Percentiles rank a stretch among this genome's conserved stretches.
These are phyloP conservation scores for Citrus cavaleriei DNA, from an alignment of 345 rosid species.

Conservation along the genomic window DNA sequence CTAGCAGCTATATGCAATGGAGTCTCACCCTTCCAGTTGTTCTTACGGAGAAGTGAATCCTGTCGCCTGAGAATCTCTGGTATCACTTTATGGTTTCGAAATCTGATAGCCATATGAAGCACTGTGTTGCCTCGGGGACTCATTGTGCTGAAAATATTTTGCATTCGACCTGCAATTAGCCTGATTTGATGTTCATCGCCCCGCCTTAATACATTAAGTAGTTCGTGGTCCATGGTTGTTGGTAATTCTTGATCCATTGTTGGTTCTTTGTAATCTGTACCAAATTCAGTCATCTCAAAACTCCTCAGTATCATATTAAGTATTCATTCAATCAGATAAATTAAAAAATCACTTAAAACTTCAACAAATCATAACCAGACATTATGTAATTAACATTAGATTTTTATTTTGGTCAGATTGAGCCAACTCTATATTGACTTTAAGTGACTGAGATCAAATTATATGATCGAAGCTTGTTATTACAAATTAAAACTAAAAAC, in stretches of 20 bases:
- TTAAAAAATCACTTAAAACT: too few relatives aligned
- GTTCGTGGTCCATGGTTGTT: background rate
- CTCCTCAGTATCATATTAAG: too few relatives aligned
- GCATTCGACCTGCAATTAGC: background rate
- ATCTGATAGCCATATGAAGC: conserved; percentile 11
- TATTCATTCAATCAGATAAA: too few relatives aligned
- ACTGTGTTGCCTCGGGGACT: background rate
- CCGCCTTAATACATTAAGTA: background rate
- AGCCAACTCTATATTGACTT: too few relatives aligned
- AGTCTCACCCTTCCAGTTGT: background rate
- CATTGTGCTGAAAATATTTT: background rate
- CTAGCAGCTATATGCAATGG: background rate
- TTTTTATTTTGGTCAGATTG: too few relatives aligned
- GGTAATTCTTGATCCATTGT: background rate
- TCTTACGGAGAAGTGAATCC: background rate
- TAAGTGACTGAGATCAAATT: too few relatives aligned
- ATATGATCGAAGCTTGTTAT: background rate
- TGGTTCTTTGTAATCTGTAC: background rate
- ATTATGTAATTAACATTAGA: too few relatives aligned
- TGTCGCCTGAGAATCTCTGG: background rate
- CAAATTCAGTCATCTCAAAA: background rate
- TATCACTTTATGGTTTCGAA: background rate
- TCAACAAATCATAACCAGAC: too few relatives aligned
- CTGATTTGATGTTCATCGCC: background rate
- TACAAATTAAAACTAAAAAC: background rate